phyloP scores from a whole-genome alignment of 192 early-diverging fungal species.

The Entophlyctis luteolus region DNA sequence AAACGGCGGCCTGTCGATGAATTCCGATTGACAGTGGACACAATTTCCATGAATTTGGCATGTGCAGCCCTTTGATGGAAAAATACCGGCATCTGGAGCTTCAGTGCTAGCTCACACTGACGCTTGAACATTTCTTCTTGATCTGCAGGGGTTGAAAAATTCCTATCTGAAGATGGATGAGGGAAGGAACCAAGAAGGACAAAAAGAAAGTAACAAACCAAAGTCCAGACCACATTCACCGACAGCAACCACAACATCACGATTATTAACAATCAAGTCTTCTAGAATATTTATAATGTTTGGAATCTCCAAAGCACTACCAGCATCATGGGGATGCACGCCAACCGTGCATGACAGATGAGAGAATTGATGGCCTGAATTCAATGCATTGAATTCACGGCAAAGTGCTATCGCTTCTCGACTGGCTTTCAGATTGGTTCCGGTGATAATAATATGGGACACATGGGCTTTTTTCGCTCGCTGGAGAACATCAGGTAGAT shows the following conservation, averaged over 20 bases:
- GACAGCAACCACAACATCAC: conserved; percentile 71
- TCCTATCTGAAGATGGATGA: conserved; percentile 53
- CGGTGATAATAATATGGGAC: conserved; percentile 29
- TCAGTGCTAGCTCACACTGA: conserved; percentile 76
- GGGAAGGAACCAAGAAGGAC: not conserved
- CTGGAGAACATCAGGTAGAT: conserved; percentile 4
- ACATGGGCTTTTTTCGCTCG: conserved; percentile 20
- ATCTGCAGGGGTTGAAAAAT: conserved; percentile 29
- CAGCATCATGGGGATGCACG: conserved; percentile 38
- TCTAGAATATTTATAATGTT: conserved; percentile 19
- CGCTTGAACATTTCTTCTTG: conserved; percentile 53
- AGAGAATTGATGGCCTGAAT: not conserved
- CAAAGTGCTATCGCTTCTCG: conserved; percentile 14
- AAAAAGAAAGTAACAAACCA: not conserved
- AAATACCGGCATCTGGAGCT: conserved; percentile 82
- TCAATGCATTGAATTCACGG: conserved; percentile 3
- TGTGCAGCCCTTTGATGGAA: conserved; percentile 85
- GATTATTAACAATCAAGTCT: not conserved
- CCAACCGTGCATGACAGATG: conserved; percentile 28
- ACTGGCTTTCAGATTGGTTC: conserved; percentile 28
- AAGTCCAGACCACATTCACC: conserved; percentile 97
- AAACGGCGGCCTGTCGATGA: conserved; percentile 35
- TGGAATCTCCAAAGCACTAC: not conserved
- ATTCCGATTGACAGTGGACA: conserved; percentile 53
- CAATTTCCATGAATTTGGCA: conserved; percentile 67